Conservation (phyloP, 73 alveolate species). For the Paraurostyla sp. region DNA sequence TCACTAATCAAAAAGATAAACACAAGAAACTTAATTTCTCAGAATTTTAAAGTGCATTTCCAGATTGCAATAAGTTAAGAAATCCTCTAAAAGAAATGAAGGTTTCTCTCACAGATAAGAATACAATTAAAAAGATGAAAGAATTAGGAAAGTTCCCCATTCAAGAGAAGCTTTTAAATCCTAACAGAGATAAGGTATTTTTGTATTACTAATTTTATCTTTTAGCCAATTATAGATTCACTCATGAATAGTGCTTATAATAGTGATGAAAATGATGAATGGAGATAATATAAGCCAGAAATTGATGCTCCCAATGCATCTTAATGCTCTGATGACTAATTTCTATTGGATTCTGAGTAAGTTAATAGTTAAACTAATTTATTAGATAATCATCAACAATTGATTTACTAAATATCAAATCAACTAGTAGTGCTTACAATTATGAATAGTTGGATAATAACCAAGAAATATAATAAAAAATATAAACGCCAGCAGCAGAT, state of each 20-base stretch:
- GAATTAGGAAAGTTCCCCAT: too few species aligned
- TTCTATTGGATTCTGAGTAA: background rate
- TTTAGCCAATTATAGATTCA: slow-evolving; percentile 47
- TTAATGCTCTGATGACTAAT: slow-evolving; percentile 32
- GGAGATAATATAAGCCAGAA: slow-evolving; percentile 42
- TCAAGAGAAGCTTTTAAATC: background rate
- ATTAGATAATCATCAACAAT: background rate
- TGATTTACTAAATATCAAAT: too few species aligned
- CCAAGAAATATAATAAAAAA: too few species aligned
- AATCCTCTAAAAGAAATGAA: background rate
- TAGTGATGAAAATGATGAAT: slow-evolving; percentile 47
- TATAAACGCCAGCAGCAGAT: too few species aligned
- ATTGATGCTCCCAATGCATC: slow-evolving; percentile 52
- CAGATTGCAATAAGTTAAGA: background rate
- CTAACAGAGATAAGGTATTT: background rate
- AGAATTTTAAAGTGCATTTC: too few species aligned
- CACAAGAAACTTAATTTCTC: too few species aligned
- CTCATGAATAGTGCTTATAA: slow-evolving; percentile 43
- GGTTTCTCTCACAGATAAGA: too few species aligned
- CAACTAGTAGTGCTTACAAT: too few species aligned
- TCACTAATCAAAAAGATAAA: too few species aligned
- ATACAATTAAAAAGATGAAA: background rate
- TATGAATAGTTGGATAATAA: too few species aligned
- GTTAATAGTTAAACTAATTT: background rate
- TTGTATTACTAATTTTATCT: background rate